Evolutionary conservation across 2,329 filamentous ascomycete species (phyloP).

Genomic region (Xylaria sp.): DNA sequence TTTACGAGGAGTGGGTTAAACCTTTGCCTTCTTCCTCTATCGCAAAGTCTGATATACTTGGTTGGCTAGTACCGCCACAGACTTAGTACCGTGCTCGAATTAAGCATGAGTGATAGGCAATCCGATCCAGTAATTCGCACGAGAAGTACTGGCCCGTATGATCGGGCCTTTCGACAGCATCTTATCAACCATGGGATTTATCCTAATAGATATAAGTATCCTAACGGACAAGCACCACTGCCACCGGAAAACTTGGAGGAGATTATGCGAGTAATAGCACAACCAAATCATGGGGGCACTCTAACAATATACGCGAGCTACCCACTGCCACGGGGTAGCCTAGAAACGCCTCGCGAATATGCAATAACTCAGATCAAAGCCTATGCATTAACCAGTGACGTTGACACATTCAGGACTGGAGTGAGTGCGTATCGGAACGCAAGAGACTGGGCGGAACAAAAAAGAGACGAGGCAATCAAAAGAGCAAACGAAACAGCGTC

Average conservation of each 20-base stretch:
- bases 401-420: neutral
- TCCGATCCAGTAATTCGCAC: constrained; percentile 20
- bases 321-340: neutral
- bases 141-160: constrained; percentile 5
- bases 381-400: constrained; percentile 2
- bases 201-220: constrained; percentile 16
- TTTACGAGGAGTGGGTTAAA: constrained; percentile 40
- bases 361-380: neutral
- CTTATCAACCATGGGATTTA: constrained; percentile 36
- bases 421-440: constrained; percentile 13
- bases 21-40: constrained; percentile 21
- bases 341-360: neutral
- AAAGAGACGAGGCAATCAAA: constrained; percentile 12
- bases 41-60: constrained; percentile 27
- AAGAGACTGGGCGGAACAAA: constrained; percentile 12
- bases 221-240: neutral
- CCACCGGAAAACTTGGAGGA: constrained; percentile 21
- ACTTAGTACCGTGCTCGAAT: neutral
- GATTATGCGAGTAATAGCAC: constrained; percentile 2
- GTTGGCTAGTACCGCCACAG: constrained; percentile 29
- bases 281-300: neutral
- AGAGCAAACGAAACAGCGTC: constrained; percentile 10
- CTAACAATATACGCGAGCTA: constrained; percentile 10
- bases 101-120: neutral
- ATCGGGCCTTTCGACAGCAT: constrained; percentile 36